Base-by-base conservation (phyloP, 2,329 filamentous ascomycete species). In the Colletotrichum sp. region DNA sequence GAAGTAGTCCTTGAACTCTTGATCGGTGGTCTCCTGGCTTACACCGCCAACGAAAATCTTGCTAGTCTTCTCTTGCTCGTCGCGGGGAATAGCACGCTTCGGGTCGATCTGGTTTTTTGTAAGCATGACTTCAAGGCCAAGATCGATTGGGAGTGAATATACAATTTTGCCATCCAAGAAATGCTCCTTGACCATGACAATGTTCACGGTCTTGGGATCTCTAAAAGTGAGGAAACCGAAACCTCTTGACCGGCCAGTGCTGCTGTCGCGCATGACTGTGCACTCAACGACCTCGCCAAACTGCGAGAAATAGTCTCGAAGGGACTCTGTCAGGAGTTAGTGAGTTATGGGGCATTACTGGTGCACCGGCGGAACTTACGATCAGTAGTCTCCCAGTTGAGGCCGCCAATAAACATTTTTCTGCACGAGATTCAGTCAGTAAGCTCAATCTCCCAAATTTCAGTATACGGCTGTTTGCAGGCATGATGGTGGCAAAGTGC, bases 111-210 rank as follows among this genome's bases (percentile, higher is more conserved):
- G 74, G 73, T 24, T 26, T 32, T 62, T 59, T 15, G 34, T 64
- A 15, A 64, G 62, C 22, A 64, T 8, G 55, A 15, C 24, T 30
- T 44, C 22, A 18, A 24, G n/a, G 10, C 59, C n/a, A 22, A 26
- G 4, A 64, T 15, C 22, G 28, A 16, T 13, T 28, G 1, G n/a
- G 22, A 16, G 13, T 44, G 13, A 69, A 87, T 95, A 89, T 91
- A 99, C 97, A 85, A 99, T 98, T 86, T 99, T 99, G 77, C 97
- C 97, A 83, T 99, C 97, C 26, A 99, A 91, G 81, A 96, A 98
- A 85, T 99, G 97, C 84, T 99, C 97, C 87, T 99, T 99, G 78
- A 99, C 97, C 97, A 99, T 99, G 78, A 99, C 97, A 79, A 96
- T 98, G 84, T 99, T 99, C 79, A 99, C 97, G 6, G 95, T 98